Evolutionary conservation across 345 rosid species (phyloP).

Genomic region (Pseudoturritis turrita): DNA sequence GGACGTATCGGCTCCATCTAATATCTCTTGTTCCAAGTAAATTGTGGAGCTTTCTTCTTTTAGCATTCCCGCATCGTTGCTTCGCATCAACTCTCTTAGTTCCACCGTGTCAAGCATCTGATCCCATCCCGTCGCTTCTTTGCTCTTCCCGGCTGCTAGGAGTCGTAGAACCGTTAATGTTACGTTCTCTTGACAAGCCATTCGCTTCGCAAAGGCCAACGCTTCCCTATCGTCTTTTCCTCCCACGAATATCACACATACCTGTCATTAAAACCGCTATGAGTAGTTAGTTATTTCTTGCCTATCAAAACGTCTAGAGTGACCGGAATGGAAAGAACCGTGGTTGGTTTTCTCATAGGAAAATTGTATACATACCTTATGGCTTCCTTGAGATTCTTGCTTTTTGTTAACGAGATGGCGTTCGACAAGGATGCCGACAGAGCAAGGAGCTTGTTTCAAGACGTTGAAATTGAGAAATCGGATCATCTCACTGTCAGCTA

Average conservation of each 20-base stretch:
- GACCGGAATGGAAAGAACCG: not conserved
- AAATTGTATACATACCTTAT: slow-evolving; percentile 17
- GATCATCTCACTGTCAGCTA: slow-evolving; percentile 29
- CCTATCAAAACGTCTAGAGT: too few relatives aligned
- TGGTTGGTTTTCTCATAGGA: not conserved
- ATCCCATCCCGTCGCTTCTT: slow-evolving; percentile 30
- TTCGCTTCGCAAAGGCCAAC: slow-evolving; percentile 38
- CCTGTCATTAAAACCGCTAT: not conserved
- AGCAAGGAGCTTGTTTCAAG: slow-evolving; percentile 61
- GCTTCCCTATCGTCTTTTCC: slow-evolving; percentile 61
- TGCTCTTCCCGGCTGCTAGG: not conserved
- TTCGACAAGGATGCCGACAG: slow-evolving; percentile 47
- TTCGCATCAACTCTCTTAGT: slow-evolving; percentile 29
- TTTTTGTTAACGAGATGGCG: slow-evolving; percentile 1
- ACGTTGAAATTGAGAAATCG: slow-evolving; percentile 38
- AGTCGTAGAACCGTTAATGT: slow-evolving; percentile 34
- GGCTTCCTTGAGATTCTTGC: not conserved
- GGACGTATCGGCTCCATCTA: slow-evolving; percentile 40
- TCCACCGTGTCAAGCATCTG: slow-evolving; percentile 28
- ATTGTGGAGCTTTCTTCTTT: not conserved
- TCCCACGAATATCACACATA: slow-evolving; percentile 44
- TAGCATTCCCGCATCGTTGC: not conserved
- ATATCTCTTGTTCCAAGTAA: slow-evolving; percentile 32
- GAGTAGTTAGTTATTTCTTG: not conserved
- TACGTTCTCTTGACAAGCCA: slow-evolving; percentile 30